These are phyloP conservation scores for Neurospora sp. DNA, from an alignment of 2,329 filamentous ascomycete genomes.

Conservation along the genomic window DNA sequence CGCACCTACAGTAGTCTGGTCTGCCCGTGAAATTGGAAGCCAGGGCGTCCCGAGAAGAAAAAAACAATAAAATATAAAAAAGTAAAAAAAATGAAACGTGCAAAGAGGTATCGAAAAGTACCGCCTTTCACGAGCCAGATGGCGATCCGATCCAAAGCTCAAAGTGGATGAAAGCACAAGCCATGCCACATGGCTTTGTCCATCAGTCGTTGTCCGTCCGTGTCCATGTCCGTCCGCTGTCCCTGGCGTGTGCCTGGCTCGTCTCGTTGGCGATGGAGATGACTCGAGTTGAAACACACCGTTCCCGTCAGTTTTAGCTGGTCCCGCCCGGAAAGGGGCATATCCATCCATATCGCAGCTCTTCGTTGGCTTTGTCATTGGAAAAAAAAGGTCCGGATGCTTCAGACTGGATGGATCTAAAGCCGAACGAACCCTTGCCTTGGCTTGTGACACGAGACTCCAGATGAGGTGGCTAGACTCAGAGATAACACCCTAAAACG, in stretches of 20 bases:
- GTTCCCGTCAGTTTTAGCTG: not conserved
- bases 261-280: not conserved
- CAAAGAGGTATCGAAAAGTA: not conserved
- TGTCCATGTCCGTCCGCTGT: not conserved
- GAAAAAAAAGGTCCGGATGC: not conserved
- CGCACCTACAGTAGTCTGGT: not conserved
- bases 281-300: not conserved
- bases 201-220: not conserved
- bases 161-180: not conserved
- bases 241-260: not conserved
- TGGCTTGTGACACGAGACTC: not conserved
- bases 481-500: not conserved
- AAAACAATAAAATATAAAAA: not conserved
- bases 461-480: not conserved
- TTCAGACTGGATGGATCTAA: not conserved
- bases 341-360: not conserved
- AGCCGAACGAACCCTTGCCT: not conserved
- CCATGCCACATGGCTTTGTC: not conserved
- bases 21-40: not conserved
- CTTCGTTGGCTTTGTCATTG: not conserved
- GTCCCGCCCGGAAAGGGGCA: not conserved
- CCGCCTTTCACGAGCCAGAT: not conserved
- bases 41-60: not conserved
- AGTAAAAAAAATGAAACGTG: not conserved
- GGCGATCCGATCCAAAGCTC: not conserved